Conservation (phyloP, 495 filamentous ascomycete genomes). For the Elasticomyces elasticus region DNA sequence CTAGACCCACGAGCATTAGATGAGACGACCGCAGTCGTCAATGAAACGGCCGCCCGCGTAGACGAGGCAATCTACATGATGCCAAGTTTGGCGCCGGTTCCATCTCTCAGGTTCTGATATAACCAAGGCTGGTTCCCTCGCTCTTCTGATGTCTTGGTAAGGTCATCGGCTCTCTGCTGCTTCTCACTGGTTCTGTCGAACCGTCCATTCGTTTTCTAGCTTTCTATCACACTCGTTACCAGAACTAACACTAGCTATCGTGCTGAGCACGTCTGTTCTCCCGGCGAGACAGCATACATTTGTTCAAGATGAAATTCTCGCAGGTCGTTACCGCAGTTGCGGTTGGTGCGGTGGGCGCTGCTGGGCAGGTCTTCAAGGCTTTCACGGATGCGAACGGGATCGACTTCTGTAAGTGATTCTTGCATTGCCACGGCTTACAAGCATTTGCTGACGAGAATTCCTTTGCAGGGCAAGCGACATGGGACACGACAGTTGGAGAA, state of each 20-base stretch:
- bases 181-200: neutral
- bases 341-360: neutral
- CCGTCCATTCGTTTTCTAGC: slow-evolving; percentile 11
- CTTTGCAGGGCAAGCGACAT: slow-evolving; percentile 2
- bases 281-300: neutral
- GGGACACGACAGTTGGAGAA: neutral
- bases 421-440: too few relatives aligned
- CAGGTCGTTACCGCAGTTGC: neutral
- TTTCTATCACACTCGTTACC: slow-evolving; percentile 2
- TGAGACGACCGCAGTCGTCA: neutral
- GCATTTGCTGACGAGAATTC: too few relatives aligned
- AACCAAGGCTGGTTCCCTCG: neutral
- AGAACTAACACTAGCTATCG: neutral
- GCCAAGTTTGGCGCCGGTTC: neutral
- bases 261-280: slow-evolving; percentile 6
- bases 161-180: slow-evolving; percentile 1
- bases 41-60: neutral
- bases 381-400: slow-evolving; percentile 12
- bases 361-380: slow-evolving; percentile 2
- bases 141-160: neutral
- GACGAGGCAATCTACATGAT: neutral
- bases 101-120: neutral
- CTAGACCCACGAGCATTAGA: neutral
- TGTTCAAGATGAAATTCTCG: slow-evolving; percentile 1
- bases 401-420: slow-evolving; percentile 8